phyloP scores from a whole-genome alignment of 331 rosid species.

The Rosa hybrid region DNA sequence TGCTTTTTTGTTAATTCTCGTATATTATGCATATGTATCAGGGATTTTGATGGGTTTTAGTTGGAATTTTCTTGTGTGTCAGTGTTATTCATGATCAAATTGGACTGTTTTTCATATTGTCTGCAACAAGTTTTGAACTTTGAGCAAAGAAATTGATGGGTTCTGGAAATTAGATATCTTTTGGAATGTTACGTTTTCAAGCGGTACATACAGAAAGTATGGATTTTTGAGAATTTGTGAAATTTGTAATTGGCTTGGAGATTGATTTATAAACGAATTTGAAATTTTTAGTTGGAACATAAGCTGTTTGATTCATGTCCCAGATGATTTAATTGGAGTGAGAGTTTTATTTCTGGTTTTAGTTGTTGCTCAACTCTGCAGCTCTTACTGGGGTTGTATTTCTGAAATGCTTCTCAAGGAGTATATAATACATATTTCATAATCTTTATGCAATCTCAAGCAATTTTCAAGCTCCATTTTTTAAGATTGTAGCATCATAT shows the following conservation, averaged over 20 bases:
- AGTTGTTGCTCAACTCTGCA: constrained; percentile 10
- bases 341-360: background rate
- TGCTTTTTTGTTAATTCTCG: background rate
- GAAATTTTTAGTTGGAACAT: background rate
- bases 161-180: constrained; percentile 9
- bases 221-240: background rate
- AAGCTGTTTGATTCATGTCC: background rate
- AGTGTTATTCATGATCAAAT: background rate
- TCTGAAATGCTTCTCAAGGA: background rate
- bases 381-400: background rate
- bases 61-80: background rate
- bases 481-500: constrained; percentile 2
- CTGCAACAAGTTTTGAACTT: constrained; percentile 6
- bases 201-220: background rate
- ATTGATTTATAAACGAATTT: background rate
- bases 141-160: background rate
- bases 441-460: constrained; percentile 11
- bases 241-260: constrained; percentile 2
- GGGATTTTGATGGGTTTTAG: constrained; percentile 8
- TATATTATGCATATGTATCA: background rate
- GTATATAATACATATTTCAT: background rate
- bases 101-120: background rate
- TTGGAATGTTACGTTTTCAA: background rate
- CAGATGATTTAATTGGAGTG: constrained; percentile 4
- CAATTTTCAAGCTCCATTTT: background rate